A percentile compares a stretch with the other conserved stretches of the same genome.
Conservation (phyloP, 2,329 filamentous ascomycete species). For the Penicillium sp. region DNA sequence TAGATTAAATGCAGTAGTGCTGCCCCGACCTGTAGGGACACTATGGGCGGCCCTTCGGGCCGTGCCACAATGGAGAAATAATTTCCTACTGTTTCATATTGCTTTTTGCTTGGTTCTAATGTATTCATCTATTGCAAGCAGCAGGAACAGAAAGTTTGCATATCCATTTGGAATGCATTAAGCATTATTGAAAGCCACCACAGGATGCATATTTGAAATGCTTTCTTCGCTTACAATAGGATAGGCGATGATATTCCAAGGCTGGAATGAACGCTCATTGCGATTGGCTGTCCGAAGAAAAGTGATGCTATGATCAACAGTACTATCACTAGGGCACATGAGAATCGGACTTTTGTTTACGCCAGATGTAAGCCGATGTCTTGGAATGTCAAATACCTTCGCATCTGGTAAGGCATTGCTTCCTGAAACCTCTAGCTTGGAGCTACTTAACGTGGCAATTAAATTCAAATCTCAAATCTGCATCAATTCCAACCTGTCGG, state of each 20-base stretch:
- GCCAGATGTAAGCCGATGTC: background rate
- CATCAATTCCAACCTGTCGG: background rate
- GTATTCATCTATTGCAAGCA: background rate
- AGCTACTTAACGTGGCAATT: background rate
- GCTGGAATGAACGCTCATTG: background rate
- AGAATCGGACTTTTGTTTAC: background rate
- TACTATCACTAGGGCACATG: constrained; percentile 2
- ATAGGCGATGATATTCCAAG: background rate
- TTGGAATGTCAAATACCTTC: background rate
- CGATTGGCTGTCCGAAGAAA: constrained; percentile 5
- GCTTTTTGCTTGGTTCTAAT: constrained; percentile 1
- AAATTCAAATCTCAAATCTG: background rate
- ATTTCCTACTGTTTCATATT: constrained; percentile 14
- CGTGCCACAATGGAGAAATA: constrained; percentile 15
- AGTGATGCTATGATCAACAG: constrained; percentile 8
- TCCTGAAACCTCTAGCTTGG: constrained; percentile 9
- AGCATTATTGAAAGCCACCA: constrained; percentile 8
- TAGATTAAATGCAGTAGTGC: constrained; percentile 10
- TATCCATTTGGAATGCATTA: constrained; percentile 1
- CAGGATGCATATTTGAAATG: constrained; percentile 1
- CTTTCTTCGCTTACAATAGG: background rate
- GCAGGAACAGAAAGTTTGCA: background rate
- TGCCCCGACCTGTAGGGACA: constrained; percentile 4
- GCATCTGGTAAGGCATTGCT: background rate
- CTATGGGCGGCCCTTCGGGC: constrained; percentile 11